phyloP scores from a whole-genome alignment of 331 rosid genomes.

The Rosa hybrid region DNA sequence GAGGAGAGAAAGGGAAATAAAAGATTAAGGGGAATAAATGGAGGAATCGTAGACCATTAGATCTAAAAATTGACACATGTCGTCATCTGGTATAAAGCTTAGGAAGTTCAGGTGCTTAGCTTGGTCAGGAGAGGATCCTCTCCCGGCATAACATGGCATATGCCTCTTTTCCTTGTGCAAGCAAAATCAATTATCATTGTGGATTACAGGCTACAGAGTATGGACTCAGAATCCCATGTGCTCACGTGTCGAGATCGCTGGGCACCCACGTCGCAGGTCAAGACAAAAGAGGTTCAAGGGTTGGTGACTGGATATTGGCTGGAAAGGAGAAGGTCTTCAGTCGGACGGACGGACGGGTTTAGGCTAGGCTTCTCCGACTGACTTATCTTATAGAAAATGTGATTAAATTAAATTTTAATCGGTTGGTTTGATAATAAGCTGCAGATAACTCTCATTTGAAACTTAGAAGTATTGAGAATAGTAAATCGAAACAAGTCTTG shows the following conservation, averaged over 20 bases:
- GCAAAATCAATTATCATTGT: background rate
- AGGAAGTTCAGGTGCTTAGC: no score
- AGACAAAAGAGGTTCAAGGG: slow-evolving; percentile 41
- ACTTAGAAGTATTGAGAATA: no score
- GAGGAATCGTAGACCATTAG: no score
- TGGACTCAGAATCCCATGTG: slow-evolving; percentile 42
- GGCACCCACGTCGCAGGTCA: slow-evolving; percentile 18
- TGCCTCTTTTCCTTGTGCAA: background rate
- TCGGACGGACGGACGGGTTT: background rate
- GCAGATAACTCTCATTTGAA: no score
- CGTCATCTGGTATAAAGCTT: no score
- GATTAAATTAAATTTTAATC: no score
- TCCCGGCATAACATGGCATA: background rate
- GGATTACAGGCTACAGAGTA: background rate
- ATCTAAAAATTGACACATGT: no score
- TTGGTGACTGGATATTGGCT: slow-evolving; percentile 14
- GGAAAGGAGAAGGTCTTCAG: background rate
- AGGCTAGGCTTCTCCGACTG: background rate
- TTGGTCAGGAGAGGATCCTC: no score
- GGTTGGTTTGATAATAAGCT: no score
- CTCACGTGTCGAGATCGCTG: slow-evolving; percentile 17
- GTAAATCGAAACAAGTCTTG: no score
- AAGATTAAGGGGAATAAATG: no score
- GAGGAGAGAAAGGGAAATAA: no score
- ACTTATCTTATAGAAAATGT: background rate